phyloP scores from a whole-genome alignment of 768 basidiomycete species.

The Mycena olivaceomarginata region DNA sequence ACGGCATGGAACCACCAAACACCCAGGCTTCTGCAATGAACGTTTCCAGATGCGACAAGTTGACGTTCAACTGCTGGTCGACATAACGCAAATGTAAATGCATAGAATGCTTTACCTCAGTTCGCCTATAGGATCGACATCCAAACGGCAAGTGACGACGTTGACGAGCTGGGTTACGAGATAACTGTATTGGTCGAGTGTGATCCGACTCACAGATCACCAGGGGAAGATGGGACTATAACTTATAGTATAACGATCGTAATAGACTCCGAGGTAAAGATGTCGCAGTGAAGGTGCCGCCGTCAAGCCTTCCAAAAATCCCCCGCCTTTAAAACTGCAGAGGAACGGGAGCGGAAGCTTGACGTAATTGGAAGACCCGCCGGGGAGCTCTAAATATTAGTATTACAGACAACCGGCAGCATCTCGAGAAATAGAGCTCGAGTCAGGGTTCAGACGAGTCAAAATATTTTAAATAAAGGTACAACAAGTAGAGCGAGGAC shows the following conservation, averaged over 20 bases:
- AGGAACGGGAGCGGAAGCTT: not conserved
- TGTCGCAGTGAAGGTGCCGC: not conserved
- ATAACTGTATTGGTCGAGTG: not conserved
- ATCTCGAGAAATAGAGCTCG: too few species aligned
- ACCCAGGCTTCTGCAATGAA: not conserved
- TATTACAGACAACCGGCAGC: too few species aligned
- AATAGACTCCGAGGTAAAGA: not conserved
- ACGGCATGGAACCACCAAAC: not conserved
- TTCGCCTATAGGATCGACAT: too few species aligned
- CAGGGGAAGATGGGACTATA: not conserved
- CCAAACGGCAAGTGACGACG: not conserved
- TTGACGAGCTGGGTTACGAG: not conserved
- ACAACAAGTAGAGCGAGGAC: conserved; percentile 11
- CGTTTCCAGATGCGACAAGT: not conserved
- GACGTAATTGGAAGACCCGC: too few species aligned
- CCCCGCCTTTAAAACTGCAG: not conserved
- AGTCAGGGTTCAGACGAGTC: not conserved
- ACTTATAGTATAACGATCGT: too few species aligned
- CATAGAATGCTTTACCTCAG: too few species aligned
- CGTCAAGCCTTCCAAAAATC: too few species aligned
- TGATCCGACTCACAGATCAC: not conserved
- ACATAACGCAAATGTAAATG: too few species aligned
- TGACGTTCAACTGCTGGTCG: too few species aligned
- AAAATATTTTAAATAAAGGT: conserved; percentile 11
- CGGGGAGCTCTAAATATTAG: not conserved